Conservation (phyloP, 2,329 filamentous ascomycete genomes). For the Fusarium sp. region DNA sequence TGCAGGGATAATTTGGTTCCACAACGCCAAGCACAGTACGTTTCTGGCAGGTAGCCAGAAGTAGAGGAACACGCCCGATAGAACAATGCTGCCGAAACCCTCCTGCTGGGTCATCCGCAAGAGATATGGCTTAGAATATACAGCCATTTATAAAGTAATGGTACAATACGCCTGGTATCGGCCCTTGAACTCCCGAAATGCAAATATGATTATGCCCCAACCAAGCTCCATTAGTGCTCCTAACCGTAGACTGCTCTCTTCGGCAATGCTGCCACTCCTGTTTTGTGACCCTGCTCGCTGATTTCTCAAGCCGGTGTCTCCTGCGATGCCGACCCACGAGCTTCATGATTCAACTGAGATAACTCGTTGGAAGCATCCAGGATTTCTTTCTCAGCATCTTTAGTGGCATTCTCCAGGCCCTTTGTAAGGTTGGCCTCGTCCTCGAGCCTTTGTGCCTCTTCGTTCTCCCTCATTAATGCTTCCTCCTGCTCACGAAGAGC, state of each 20-base stretch:
- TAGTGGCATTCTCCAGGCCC: slow-evolving; percentile 41
- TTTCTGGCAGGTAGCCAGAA: not conserved
- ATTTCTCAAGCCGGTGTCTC: slow-evolving; percentile 25
- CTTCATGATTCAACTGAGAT: slow-evolving; percentile 20
- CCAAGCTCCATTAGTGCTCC: slow-evolving; percentile 41
- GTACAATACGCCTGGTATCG: slow-evolving; percentile 39
- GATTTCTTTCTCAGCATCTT: slow-evolving; percentile 39
- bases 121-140: slow-evolving; percentile 17
- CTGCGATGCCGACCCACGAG: slow-evolving; percentile 19
- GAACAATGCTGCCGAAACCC: slow-evolving; percentile 11
- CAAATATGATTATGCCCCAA: slow-evolving; percentile 37
- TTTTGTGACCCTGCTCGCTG: slow-evolving; percentile 34
- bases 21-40: slow-evolving; percentile 22
- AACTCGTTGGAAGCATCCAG: slow-evolving; percentile 23
- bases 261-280: slow-evolving; percentile 40
- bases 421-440: slow-evolving; percentile 56
- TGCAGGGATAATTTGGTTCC: slow-evolving; percentile 4
- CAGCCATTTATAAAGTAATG: slow-evolving; percentile 38
- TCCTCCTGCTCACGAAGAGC: slow-evolving; percentile 62
- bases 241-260: slow-evolving; percentile 31
- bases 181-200: slow-evolving; percentile 42
- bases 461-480: slow-evolving; percentile 63
- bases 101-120: slow-evolving; percentile 5
- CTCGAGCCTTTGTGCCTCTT: slow-evolving; percentile 64
- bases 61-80: slow-evolving; percentile 9